These are phyloP conservation scores for Chaetomium sp. DNA, from an alignment of 2,329 filamentous ascomycete species.

Conservation along the genomic window DNA sequence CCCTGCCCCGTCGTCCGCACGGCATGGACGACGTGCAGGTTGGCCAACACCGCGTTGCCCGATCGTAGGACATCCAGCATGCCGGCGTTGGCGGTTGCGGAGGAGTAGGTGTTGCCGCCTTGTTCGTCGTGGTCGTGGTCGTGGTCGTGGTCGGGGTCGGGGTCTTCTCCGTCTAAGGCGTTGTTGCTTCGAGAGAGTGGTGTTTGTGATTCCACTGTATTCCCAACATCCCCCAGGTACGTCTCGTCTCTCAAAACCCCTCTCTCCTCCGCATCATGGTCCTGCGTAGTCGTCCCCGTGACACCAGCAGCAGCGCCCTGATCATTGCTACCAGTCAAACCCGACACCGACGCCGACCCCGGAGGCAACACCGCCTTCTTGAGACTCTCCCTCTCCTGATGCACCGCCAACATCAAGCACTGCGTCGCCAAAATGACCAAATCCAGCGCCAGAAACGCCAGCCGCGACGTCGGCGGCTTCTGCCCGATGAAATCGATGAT, in stretches of 20 bases:
- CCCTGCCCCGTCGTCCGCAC: slow-evolving; percentile 42
- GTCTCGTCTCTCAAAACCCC: slow-evolving; percentile 39
- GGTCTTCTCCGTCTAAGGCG: neutral
- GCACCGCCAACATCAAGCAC: slow-evolving; percentile 58
- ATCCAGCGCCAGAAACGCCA: slow-evolving; percentile 52
- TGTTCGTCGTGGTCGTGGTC: slow-evolving; percentile 7
- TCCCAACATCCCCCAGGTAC: slow-evolving; percentile 30
- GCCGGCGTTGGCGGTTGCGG: slow-evolving; percentile 30
- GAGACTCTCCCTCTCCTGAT: slow-evolving; percentile 53
- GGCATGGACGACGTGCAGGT: slow-evolving; percentile 47
- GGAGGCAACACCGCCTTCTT: slow-evolving; percentile 36
- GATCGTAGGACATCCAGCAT: slow-evolving; percentile 46
- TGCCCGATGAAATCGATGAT: slow-evolving; percentile 64
- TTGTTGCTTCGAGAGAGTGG: slow-evolving; percentile 29
- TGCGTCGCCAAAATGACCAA: slow-evolving; percentile 50
- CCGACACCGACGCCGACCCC: slow-evolving; percentile 18
- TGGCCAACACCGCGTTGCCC: slow-evolving; percentile 48
- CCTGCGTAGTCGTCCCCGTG: slow-evolving; percentile 33
- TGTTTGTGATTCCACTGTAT: slow-evolving; percentile 41
- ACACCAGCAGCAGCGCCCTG: slow-evolving; percentile 14
- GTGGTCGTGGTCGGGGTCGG: neutral
- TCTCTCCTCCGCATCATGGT: slow-evolving; percentile 52
- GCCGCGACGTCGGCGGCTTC: slow-evolving; percentile 50
- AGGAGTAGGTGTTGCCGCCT: slow-evolving; percentile 21
- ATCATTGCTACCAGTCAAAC: neutral